Percentiles rank a stretch among this genome's conserved stretches.
phyloP scores from a whole-genome alignment of 2,329 filamentous ascomycete genomes.

The Arthrobotrys conoides region DNA sequence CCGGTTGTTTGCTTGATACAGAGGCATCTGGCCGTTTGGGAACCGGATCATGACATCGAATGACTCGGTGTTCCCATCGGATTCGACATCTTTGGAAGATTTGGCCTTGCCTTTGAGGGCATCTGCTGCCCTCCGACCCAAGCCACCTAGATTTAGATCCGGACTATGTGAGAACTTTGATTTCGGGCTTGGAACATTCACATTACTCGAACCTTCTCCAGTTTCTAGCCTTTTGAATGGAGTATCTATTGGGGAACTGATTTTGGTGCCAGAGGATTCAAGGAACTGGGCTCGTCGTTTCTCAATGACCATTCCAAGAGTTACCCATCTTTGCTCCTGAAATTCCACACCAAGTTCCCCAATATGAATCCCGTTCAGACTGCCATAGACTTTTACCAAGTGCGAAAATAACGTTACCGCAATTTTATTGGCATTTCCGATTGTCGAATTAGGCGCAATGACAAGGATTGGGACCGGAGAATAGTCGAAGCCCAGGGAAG shows the following conservation, averaged over 20 bases:
- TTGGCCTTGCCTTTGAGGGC: constrained; percentile 49
- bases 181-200: constrained; percentile 38
- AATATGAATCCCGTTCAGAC: constrained; percentile 48
- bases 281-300: constrained; percentile 48
- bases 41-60: constrained; percentile 59
- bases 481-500: constrained; percentile 51
- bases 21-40: constrained; percentile 47
- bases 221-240: constrained; percentile 34
- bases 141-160: constrained; percentile 50
- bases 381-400: constrained; percentile 53
- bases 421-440: constrained; percentile 55
- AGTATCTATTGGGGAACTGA: constrained; percentile 33
- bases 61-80: constrained; percentile 37
- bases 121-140: constrained; percentile 57
- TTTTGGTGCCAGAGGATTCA: constrained; percentile 33
- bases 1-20: constrained; percentile 50
- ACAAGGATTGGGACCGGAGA: constrained; percentile 54
- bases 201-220: constrained; percentile 45
- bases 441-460: constrained; percentile 52
- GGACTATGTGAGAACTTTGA: constrained; percentile 48
- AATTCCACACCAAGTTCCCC: constrained; percentile 57
- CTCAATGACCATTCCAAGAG: constrained; percentile 55
- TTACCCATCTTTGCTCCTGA: constrained; percentile 58
- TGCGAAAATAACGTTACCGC: constrained; percentile 48
- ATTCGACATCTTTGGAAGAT: constrained; percentile 27